phyloP scores from a whole-genome alignment of 345 rosid genomes.

The thale cress (Arabidopsis thaliana) region DNA sequence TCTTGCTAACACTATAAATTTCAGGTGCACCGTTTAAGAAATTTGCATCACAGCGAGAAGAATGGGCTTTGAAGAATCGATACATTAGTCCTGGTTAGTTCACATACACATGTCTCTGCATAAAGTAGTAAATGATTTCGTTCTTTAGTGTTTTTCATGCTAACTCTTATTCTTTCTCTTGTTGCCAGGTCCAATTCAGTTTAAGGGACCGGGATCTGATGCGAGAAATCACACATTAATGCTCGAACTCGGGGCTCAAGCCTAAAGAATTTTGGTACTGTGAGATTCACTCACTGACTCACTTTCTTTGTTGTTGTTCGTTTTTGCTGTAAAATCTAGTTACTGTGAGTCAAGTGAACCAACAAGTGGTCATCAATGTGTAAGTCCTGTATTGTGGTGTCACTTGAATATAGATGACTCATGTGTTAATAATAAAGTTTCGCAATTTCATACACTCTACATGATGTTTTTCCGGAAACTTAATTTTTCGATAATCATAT shows the following conservation, averaged over 20 bases:
- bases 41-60: constrained; percentile 70
- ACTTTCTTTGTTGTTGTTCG: constrained; percentile 23
- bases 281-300: constrained; percentile 15
- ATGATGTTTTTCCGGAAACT: too few species aligned
- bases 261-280: constrained; percentile 29
- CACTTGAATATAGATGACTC: constrained; percentile 1
- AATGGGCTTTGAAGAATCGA: constrained; percentile 84
- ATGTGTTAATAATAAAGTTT: background rate
- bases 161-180: background rate
- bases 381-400: background rate
- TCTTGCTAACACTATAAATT: background rate
- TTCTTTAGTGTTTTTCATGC: background rate
- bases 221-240: constrained; percentile 71
- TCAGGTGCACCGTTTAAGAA: constrained; percentile 92
- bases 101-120: constrained; percentile 8
- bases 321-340: constrained; percentile 9
- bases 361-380: constrained; percentile 2
- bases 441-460: background rate
- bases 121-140: background rate
- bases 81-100: constrained; percentile 94
- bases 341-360: constrained; percentile 9
- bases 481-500: too few species aligned
- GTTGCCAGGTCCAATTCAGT: constrained; percentile 89
- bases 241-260: constrained; percentile 76
- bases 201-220: constrained; percentile 70